Conservation (phyloP, 2,329 filamentous ascomycete species). For the Stachybotrys chlorohalonatus region DNA sequence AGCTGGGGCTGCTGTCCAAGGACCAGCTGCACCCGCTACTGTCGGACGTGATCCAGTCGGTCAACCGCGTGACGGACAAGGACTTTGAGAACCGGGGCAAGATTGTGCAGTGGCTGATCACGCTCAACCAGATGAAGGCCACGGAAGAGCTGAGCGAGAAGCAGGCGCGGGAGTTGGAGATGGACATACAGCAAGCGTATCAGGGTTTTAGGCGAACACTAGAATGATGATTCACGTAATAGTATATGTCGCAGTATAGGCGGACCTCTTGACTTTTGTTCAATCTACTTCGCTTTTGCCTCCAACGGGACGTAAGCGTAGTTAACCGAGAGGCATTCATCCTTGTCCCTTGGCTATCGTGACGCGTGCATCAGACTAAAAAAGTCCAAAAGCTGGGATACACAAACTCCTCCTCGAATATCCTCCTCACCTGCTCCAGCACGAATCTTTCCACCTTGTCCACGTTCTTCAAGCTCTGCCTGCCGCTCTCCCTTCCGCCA, state of each 20-base stretch:
- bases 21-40: constrained; percentile 93
- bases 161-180: constrained; percentile 78
- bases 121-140: constrained; percentile 94
- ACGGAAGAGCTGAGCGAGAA: constrained; percentile 83
- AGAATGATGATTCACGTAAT: constrained; percentile 28
- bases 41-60: constrained; percentile 91
- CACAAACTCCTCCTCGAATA: constrained; percentile 98
- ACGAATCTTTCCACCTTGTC: constrained; percentile 98
- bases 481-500: constrained; percentile 80
- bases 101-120: constrained; percentile 97
- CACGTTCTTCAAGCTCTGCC: constrained; percentile 95
- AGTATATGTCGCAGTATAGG: background rate
- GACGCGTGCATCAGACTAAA: constrained; percentile 50
- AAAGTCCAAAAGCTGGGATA: constrained; percentile 99
- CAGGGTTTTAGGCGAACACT: constrained; percentile 83
- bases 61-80: constrained; percentile 91
- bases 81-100: constrained; percentile 95
- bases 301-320: no score
- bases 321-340: no score
- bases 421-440: constrained; percentile 87
- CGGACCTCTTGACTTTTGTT: background rate
- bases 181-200: constrained; percentile 92
- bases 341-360: no score
- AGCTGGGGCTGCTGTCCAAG: constrained; percentile 85
- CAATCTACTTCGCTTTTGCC: no score